These are phyloP conservation scores for Litchi chinensis DNA, from an alignment of 345 rosid genomes.

Conservation along the genomic window DNA sequence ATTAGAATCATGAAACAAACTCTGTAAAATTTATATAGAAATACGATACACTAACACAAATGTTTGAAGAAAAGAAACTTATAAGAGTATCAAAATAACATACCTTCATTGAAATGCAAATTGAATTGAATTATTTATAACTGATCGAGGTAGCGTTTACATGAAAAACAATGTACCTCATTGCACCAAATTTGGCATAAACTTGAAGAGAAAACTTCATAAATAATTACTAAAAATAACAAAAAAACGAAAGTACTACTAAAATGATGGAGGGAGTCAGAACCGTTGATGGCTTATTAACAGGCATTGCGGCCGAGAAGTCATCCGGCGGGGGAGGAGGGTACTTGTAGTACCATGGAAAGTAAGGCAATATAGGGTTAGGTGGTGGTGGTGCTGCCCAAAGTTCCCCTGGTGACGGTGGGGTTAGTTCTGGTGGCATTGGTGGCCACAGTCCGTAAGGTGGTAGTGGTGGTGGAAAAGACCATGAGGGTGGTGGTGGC, in stretches of 20 bases:
- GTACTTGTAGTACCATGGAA: conserved; percentile 56
- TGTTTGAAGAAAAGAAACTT: too few species aligned
- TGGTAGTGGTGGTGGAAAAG: not conserved
- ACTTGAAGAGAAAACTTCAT: not conserved
- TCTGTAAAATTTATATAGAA: too few species aligned
- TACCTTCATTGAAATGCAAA: too few species aligned
- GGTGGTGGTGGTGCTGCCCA: conserved; percentile 53
- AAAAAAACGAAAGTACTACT: not conserved
- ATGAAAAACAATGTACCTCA: not conserved
- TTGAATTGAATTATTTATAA: too few species aligned
- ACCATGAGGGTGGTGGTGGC: conserved; percentile 8
- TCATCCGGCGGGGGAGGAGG: conserved; percentile 41
- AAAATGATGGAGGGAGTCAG: conserved; percentile 4
- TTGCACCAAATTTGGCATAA: not conserved
- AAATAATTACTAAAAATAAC: not conserved
- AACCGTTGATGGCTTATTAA: not conserved
- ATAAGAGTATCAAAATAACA: too few species aligned
- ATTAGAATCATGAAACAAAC: too few species aligned
- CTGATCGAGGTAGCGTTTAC: too few species aligned
- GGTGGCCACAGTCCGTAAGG: conserved; percentile 3
- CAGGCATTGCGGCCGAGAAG: conserved; percentile 17
- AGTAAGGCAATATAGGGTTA: conserved; percentile 49
- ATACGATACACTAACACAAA: too few species aligned
- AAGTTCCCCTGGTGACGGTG: conserved; percentile 15
- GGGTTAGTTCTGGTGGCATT: not conserved